phyloP scores from a whole-genome alignment of 306 rosid genomes.

The Cucurbita moschata region DNA sequence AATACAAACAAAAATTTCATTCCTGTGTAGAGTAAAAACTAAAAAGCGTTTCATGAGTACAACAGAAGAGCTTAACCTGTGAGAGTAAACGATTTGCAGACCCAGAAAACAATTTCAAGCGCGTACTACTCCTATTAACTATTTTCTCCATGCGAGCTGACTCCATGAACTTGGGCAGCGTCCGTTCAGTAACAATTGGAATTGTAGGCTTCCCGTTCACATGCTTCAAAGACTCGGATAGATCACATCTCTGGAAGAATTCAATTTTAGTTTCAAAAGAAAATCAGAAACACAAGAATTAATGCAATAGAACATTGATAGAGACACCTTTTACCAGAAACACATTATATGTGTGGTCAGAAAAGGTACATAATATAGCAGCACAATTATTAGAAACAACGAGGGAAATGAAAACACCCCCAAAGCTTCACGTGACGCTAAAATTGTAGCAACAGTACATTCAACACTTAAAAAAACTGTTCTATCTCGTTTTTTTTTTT shows the following conservation, averaged over 20 bases:
- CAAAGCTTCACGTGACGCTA: not conserved
- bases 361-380: not conserved
- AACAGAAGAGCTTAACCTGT: constrained; percentile 29
- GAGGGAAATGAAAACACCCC: not conserved
- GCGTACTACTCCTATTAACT: constrained; percentile 24
- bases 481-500: not conserved
- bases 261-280: no score
- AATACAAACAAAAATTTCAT: not conserved
- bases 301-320: not conserved
- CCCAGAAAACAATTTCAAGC: constrained; percentile 78
- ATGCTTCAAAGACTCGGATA: constrained; percentile 30
- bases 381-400: not conserved
- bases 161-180: constrained; percentile 78
- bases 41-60: not conserved
- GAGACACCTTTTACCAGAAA: not conserved
- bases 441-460: not conserved
- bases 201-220: constrained; percentile 51
- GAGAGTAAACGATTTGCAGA: constrained; percentile 78
- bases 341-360: not conserved
- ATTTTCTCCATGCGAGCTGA: constrained; percentile 37
- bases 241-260: constrained; percentile 50
- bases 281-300: not conserved
- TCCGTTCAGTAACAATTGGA: constrained; percentile 52
- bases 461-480: not conserved
- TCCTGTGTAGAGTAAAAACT: not conserved